Evolutionary conservation across 148 eudicot genomes (phyloP).

Genomic region (Nepenthes gracilis): DNA sequence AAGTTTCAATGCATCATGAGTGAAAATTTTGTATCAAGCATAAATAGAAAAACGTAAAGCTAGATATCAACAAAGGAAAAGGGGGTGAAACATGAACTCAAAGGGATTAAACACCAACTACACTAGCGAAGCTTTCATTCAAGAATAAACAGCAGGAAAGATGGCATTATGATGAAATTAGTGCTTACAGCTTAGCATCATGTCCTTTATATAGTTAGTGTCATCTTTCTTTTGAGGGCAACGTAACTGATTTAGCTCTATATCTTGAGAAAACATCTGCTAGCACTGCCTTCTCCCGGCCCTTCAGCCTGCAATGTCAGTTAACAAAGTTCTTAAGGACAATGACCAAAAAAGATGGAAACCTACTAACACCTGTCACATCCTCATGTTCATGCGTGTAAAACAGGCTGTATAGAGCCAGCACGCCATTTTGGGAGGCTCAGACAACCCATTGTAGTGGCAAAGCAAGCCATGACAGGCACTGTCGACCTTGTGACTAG

Average conservation of each 20-base stretch:
- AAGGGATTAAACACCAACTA: too few relatives aligned
- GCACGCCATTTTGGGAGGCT: not conserved
- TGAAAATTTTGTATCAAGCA: too few relatives aligned
- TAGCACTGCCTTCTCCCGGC: conserved; percentile 59
- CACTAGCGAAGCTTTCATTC: too few relatives aligned
- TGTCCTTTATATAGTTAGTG: not conserved
- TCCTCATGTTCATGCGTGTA: not conserved
- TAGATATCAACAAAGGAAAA: too few relatives aligned
- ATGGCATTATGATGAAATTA: too few relatives aligned
- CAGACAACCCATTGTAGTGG: too few relatives aligned
- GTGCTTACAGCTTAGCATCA: not conserved
- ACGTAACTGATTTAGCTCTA: conserved; percentile 21
- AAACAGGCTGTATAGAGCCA: not conserved
- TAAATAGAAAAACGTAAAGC: too few relatives aligned
- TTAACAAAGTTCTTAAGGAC: not conserved
- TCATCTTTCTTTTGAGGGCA: conserved; percentile 24
- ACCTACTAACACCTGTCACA: not conserved
- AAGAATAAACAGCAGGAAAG: too few relatives aligned
- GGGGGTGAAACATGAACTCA: too few relatives aligned
- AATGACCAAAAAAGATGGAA: not conserved
- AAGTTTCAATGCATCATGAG: too few relatives aligned
- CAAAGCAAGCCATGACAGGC: too few relatives aligned
- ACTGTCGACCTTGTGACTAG: too few relatives aligned
- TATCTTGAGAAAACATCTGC: conserved; percentile 61
- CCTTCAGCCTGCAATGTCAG: conserved; percentile 51